These are phyloP conservation scores for Phytophthora sojae DNA, from an alignment of 352 stramenopile species.

Conservation along the genomic window DNA sequence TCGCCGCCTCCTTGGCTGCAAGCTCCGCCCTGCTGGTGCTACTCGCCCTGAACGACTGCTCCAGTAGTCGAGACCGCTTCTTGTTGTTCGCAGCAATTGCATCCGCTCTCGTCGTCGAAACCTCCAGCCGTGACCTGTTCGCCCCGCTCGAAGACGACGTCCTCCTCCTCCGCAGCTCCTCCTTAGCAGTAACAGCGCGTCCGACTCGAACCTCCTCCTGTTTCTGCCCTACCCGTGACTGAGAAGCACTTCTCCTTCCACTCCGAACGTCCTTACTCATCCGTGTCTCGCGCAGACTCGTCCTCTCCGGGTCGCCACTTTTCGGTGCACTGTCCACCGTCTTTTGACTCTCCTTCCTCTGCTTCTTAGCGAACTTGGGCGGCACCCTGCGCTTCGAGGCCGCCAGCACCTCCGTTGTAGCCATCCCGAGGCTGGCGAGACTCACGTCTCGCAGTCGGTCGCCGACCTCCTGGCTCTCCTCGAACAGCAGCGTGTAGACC, in stretches of 20 bases:
- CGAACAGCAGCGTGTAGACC: conserved; percentile 65
- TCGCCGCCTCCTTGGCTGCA: conserved; percentile 24
- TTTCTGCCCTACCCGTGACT: conserved; percentile 16
- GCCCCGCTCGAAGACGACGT: background rate
- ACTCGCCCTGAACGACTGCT: conserved; percentile 26
- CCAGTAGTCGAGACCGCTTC: conserved; percentile 40
- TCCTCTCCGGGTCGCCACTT: conserved; percentile 23
- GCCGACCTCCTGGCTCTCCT: conserved; percentile 39
- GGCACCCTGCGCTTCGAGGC: conserved; percentile 10
- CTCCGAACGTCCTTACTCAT: background rate
- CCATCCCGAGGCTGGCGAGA: conserved; percentile 31
- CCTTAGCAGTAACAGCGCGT: conserved; percentile 13
- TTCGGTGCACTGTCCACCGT: conserved; percentile 3
- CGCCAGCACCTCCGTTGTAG: background rate
- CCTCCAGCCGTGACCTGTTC: conserved; percentile 10
- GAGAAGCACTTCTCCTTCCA: conserved; percentile 3
- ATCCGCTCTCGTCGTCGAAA: conserved; percentile 19
- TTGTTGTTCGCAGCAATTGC: conserved; percentile 41
- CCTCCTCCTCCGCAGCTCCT: conserved; percentile 9
- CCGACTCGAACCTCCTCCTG: conserved; percentile 33
- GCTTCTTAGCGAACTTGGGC: conserved; percentile 34
- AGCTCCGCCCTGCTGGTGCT: conserved; percentile 20
- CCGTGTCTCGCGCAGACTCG: conserved; percentile 13
- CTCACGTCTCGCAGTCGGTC: conserved; percentile 30
- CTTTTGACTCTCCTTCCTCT: conserved; percentile 18